Base-by-base conservation (phyloP, 495 filamentous ascomycete species). In the Staphylotrichum longicolle region DNA sequence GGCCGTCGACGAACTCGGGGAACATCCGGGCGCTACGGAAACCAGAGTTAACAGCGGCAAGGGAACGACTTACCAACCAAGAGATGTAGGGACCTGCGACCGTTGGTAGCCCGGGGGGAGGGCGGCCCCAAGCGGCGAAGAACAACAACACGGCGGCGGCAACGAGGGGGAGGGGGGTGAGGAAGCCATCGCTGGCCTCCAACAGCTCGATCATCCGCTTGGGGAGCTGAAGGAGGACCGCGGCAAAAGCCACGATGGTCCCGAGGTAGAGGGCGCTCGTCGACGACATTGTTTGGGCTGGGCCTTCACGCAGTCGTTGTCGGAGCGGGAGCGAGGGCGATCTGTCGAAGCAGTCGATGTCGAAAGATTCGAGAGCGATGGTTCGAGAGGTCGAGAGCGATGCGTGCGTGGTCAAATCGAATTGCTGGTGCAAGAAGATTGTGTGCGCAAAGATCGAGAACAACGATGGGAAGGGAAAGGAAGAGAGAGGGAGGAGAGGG, bases 401-500 rank as follows among this genome's bases (percentile, higher is more conserved):
- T 39, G 37, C 2, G 37, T 39, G 37, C 37, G 37, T 39, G 37
- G 37, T 10, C 5, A 39, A 53, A 35, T 30, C 7, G 20, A 6
- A 27, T 32, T 48, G 45, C 20, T 4, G 20, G 10, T 49, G 20
- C 47, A 33, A 33, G 8, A 30, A 7, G 47, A 32, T 33, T 33
- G 47, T 45, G 42, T 5, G 42, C 42, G 42, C 9, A 45, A 11
- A 45, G 47, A 49, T 49, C 20, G 47, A 32, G 6, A 6, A 7
- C 20, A 2, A n/a, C 3, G 35, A 34, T 6, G 33, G 50, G n/a
- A 53, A 34, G 33, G 50, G n/a, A 53, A 34, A 40, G 12, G 50
- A 53, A 20, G 34, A 53, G 34, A 34, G 49, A 9, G 50, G 30
- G 50, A 53, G 50, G 50, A 15, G 50, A 27, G 50, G 50, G 12